Percentiles rank a stretch among this genome's conserved stretches.
phyloP scores from a whole-genome alignment of 2,329 filamentous ascomycete species.

The Ilyonectria destructans region DNA sequence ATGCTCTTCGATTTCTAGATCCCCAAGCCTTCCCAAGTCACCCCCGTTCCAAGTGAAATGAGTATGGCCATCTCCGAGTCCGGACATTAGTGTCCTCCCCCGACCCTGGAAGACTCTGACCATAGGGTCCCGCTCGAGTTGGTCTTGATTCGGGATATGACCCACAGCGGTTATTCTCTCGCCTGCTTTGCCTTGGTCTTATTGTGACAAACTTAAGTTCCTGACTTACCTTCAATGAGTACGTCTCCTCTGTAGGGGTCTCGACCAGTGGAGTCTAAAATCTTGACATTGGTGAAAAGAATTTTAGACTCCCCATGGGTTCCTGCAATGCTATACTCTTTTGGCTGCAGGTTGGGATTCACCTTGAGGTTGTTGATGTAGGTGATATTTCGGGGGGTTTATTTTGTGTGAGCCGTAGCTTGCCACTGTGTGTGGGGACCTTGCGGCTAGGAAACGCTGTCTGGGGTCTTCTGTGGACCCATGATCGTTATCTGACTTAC shows the following conservation, averaged over 20 bases:
- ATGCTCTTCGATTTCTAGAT: constrained; percentile 34
- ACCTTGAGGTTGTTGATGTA: constrained; percentile 25
- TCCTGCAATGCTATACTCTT: constrained; percentile 7
- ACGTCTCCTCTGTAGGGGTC: constrained; percentile 24
- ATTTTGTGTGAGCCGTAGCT: neutral
- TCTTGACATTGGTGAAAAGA: constrained; percentile 18
- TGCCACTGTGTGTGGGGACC: constrained; percentile 23
- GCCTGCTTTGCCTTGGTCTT: neutral
- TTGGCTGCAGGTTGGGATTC: constrained; percentile 16
- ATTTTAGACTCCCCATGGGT: constrained; percentile 16
- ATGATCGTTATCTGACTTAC: neutral
- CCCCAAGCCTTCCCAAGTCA: constrained; percentile 32
- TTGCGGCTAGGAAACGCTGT: constrained; percentile 26
- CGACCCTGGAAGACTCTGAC: constrained; percentile 30
- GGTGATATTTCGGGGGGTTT: constrained; percentile 9
- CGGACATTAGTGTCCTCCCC: constrained; percentile 37
- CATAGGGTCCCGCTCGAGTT: constrained; percentile 7
- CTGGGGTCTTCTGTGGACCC: constrained; percentile 11
- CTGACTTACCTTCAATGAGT: constrained; percentile 8
- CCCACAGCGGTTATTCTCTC: constrained; percentile 14
- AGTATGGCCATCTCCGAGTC: constrained; percentile 32
- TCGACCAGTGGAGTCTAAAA: constrained; percentile 19
- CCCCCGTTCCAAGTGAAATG: constrained; percentile 40
- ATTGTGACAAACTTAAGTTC: neutral
- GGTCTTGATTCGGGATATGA: neutral